Evolutionary conservation across 225 moss, liverwort and hornwort genomes (phyloP).

Genomic region (Asterella californica): DNA sequence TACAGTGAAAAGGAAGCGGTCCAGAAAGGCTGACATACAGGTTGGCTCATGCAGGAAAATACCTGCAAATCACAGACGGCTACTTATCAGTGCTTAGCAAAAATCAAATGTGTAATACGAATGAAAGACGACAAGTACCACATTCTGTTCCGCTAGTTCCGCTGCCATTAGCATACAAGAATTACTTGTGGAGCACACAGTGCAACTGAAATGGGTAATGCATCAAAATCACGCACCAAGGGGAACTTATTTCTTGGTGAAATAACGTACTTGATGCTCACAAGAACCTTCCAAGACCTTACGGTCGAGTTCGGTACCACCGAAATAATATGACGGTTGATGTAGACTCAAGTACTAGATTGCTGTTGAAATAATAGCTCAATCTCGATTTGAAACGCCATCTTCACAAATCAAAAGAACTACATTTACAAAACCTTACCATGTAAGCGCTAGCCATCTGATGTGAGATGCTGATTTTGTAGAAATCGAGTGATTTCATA

Average conservation of each 20-base stretch:
- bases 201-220: neutral
- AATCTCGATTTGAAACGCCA: neutral
- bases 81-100: neutral
- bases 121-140: neutral
- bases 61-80: constrained; percentile 35
- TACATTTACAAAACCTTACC: constrained; percentile 18
- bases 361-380: neutral
- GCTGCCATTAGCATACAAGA: too few species aligned
- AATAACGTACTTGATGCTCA: neutral
- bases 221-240: neutral
- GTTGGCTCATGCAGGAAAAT: constrained; percentile 83
- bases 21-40: constrained; percentile 67
- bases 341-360: neutral
- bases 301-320: neutral
- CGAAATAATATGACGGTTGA: neutral
- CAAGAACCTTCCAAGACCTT: neutral
- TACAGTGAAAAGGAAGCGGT: constrained; percentile 65
- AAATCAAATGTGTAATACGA: neutral
- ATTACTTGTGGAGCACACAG: neutral
- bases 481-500: constrained; percentile 29
- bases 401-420: neutral
- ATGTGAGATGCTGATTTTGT: constrained; percentile 27
- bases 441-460: constrained; percentile 34
- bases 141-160: neutral
- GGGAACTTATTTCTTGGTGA: neutral